Percentiles rank a stretch among this genome's conserved stretches.
phyloP scores from a whole-genome alignment of 148 eudicot genomes.

The Persicaria tinctoria region DNA sequence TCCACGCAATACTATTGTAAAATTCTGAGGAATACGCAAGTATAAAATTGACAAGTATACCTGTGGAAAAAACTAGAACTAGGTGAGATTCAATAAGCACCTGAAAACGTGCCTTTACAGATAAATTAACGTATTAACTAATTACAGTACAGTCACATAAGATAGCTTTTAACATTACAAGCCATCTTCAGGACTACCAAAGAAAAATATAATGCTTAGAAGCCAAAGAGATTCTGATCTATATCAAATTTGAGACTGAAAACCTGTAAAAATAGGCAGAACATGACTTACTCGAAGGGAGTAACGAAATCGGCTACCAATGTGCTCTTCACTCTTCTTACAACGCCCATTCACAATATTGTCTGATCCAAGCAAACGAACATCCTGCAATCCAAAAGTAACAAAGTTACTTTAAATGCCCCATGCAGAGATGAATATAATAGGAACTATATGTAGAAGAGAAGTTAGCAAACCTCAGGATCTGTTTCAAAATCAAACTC shows the following conservation, averaged over 20 bases:
- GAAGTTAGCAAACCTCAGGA: conserved; percentile 45
- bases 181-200: conserved; percentile 6
- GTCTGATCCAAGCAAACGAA: conserved; percentile 32
- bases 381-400: conserved; percentile 48
- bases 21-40: conserved; percentile 60
- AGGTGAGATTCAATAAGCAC: neutral
- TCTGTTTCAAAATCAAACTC: conserved; percentile 84
- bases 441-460: neutral
- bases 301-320: conserved; percentile 56
- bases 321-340: conserved; percentile 46
- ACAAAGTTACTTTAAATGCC: conserved; percentile 8
- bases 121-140: neutral
- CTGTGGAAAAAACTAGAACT: conserved; percentile 25
- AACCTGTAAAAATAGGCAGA: neutral
- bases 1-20: conserved; percentile 67
- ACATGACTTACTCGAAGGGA: conserved; percentile 79
- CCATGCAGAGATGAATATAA: neutral
- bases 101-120: neutral
- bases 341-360: conserved; percentile 15
- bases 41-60: conserved; percentile 80
- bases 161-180: neutral
- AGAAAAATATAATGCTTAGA: neutral
- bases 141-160: neutral
- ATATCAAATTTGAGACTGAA: neutral
- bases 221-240: neutral